These are phyloP conservation scores for Striga hermonthica DNA, from an alignment of 305 asterid genomes.

Conservation along the genomic window DNA sequence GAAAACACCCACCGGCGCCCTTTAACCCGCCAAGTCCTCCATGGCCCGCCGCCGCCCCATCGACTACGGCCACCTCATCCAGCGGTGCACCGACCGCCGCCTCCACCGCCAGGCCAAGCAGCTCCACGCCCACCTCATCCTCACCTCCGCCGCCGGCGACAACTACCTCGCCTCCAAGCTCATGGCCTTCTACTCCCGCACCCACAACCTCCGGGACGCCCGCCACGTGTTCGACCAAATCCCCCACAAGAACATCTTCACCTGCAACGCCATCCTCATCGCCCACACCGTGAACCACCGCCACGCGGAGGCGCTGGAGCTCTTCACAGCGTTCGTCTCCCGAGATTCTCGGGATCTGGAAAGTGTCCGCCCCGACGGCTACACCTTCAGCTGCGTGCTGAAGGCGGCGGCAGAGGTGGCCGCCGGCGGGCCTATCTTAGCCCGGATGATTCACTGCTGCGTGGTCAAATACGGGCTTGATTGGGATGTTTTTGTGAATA, in stretches of 20 bases:
- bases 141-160: slow-evolving; percentile 49
- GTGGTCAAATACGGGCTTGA: slow-evolving; percentile 57
- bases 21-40: slow-evolving; percentile 34
- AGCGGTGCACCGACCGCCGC: slow-evolving; percentile 59
- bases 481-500: slow-evolving; percentile 57
- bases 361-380: slow-evolving; percentile 54
- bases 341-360: slow-evolving; percentile 28
- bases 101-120: slow-evolving; percentile 70
- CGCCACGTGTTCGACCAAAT: slow-evolving; percentile 81
- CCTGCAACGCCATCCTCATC: slow-evolving; percentile 80
- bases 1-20: slow-evolving; percentile 17
- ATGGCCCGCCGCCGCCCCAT: slow-evolving; percentile 33
- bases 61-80: slow-evolving; percentile 63
- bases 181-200: slow-evolving; percentile 54
- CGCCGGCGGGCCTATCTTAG: slow-evolving; percentile 27
- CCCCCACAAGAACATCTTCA: slow-evolving; percentile 57
- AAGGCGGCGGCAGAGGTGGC: slow-evolving; percentile 67
- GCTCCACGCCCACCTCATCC: slow-evolving; percentile 64
- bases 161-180: slow-evolving; percentile 83
- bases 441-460: slow-evolving; percentile 51
- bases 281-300: slow-evolving; percentile 47
- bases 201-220: slow-evolving; percentile 41
- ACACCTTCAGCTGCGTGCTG: slow-evolving; percentile 66
- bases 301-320: slow-evolving; percentile 44
- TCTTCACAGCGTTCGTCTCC: slow-evolving; percentile 38